Base-by-base conservation (phyloP, 192 early-diverging fungal species). In the Linnemannia elongata region DNA sequence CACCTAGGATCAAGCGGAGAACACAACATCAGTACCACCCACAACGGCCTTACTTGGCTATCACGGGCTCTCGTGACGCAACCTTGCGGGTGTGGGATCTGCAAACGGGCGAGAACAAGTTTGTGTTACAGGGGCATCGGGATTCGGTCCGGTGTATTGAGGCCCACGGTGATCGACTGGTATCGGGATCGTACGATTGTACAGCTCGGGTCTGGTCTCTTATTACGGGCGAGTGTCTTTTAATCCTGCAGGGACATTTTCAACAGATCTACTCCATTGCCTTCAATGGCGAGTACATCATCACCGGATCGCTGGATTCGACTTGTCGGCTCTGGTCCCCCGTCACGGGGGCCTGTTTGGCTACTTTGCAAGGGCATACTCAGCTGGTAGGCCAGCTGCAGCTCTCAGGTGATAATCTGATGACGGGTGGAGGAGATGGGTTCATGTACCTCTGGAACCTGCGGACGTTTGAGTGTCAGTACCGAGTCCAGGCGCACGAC, bases 211-310 rank as follows among this genome's bases (percentile, higher is more conserved):
- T 98, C 8, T 99, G 99, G 99, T 93, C 98, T 82, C 86, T 96
- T 0, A 44, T 75, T 20, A 95, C 93, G 0, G 99, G 99, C 4
- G 80, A 91, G 20, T 94, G 93, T 74, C 77, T 94, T 42, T 93
- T 96, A 89, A 89, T 91, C 20, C 93, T 97, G 47, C 88, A 93
- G 66, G 99, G 98, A 36, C 99, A 99, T 87, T 93, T 93, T 71
- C 94, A 97, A 73, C 97, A 98, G 82, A 98, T 99, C 39, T 99
- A 99, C 88, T 95, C 96, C 5, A 96, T 99, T 76, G 98, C 96
- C 4, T 95, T 98, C 79, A 95, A 94, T 88, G 93, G 96, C 45
- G 88, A 95, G 38, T 93, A 95, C 72, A 95, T 97, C 41, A 96
- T 97, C 24, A 96, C 95, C 12, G 99, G 99, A 27, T 96, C 95